phyloP scores from a whole-genome alignment of 345 rosid species.

The Moricandia moricandioides region DNA sequence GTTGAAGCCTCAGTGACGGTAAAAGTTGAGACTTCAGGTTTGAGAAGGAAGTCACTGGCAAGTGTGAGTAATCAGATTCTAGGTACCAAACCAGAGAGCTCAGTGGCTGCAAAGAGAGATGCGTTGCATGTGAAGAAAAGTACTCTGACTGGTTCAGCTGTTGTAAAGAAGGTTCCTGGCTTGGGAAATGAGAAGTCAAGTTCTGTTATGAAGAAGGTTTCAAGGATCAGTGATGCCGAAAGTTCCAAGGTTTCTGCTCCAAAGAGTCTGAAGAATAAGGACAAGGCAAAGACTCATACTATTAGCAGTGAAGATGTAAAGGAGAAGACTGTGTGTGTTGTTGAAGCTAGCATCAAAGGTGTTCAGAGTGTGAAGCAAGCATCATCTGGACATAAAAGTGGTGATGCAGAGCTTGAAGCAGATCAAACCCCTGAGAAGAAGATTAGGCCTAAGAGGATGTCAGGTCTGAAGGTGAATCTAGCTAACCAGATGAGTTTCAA shows the following conservation, averaged over 20 bases:
- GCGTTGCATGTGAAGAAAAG: constrained; percentile 9
- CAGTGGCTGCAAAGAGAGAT: constrained; percentile 24
- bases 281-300: constrained; percentile 23
- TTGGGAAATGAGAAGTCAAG: constrained; percentile 10
- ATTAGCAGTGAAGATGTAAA: constrained; percentile 29
- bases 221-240: constrained; percentile 9
- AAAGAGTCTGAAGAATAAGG: constrained; percentile 1
- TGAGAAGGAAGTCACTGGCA: background rate
- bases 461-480: constrained; percentile 22
- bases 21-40: constrained; percentile 17
- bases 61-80: constrained; percentile 10
- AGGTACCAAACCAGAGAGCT: constrained; percentile 15
- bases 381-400: background rate
- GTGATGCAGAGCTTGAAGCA: background rate
- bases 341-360: constrained; percentile 39
- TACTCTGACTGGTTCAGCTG: constrained; percentile 1
- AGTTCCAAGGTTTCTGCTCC: constrained; percentile 26
- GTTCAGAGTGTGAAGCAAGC: too few relatives aligned
- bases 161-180: constrained; percentile 25
- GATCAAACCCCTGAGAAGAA: constrained; percentile 1
- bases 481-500: constrained; percentile 44
- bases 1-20: constrained; percentile 24
- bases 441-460: constrained; percentile 33
- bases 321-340: constrained; percentile 48
- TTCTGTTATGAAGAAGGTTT: background rate